Conservation (phyloP, 306 rosid genomes). For the Hippophae rhamnoides region DNA sequence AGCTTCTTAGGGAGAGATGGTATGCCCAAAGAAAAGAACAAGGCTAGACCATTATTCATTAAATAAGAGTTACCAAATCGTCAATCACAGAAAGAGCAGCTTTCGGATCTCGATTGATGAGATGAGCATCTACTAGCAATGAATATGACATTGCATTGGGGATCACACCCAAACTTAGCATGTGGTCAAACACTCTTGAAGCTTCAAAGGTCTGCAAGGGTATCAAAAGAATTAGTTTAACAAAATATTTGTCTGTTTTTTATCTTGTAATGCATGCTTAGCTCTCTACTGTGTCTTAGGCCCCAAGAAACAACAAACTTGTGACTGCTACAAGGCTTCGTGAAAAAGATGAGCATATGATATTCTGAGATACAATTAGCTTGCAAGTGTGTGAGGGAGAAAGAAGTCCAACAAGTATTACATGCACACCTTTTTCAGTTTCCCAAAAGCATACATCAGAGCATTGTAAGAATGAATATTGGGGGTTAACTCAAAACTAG, state of each 20-base stretch:
- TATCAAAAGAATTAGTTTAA: conserved; percentile 12
- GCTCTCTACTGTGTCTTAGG: not conserved
- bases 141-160: conserved; percentile 79
- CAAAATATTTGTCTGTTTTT: not conserved
- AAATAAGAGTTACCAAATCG: conserved; percentile 54
- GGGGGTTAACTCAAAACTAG: conserved; percentile 71
- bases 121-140: conserved; percentile 76
- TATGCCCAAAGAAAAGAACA: not conserved
- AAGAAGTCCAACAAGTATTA: conserved; percentile 1
- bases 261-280: not conserved
- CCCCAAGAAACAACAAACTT: conserved; percentile 5
- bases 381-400: conserved; percentile 4
- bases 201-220: conserved; percentile 71
- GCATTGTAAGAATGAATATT: conserved; percentile 88
- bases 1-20: conserved; percentile 11
- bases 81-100: conserved; percentile 49
- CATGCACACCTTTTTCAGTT: conserved; percentile 61
- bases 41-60: not conserved
- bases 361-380: not conserved
- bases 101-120: conserved; percentile 70
- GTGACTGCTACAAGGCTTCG: not conserved
- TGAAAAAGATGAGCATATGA: not conserved
- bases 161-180: conserved; percentile 60
- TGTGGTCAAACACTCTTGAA: conserved; percentile 71
- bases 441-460: conserved; percentile 77